These are phyloP conservation scores for Pythium chondricola DNA, from an alignment of 352 stramenopile species.

Conservation along the genomic window DNA sequence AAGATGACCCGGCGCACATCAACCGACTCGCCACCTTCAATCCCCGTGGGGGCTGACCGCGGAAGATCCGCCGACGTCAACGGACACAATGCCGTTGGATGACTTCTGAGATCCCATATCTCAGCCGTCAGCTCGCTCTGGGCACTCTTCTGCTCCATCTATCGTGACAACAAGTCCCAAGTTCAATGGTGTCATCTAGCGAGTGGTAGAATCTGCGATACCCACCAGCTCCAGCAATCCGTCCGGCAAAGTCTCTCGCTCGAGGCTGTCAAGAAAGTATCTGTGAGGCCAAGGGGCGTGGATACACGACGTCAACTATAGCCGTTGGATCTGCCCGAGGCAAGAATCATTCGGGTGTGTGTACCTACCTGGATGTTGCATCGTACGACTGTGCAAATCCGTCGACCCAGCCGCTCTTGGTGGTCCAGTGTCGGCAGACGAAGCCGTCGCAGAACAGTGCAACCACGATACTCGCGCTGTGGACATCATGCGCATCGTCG, in stretches of 20 bases:
- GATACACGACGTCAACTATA: background rate
- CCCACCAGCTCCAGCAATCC: conserved; percentile 53
- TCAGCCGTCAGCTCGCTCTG: conserved; percentile 8
- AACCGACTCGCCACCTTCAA: background rate
- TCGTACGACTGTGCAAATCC: conserved; percentile 72
- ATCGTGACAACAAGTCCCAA: too few species aligned
- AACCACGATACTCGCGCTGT: conserved; percentile 28
- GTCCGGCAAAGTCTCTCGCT: conserved; percentile 43
- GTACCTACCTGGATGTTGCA: conserved; percentile 43
- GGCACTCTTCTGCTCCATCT: conserved; percentile 8
- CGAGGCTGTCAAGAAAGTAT: conserved; percentile 59
- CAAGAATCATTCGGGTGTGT: too few species aligned
- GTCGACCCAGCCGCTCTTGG: conserved; percentile 42
- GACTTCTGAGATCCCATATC: conserved; percentile 18
- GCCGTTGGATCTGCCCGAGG: too few species aligned
- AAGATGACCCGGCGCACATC: conserved; percentile 9
- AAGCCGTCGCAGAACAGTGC: conserved; percentile 62
- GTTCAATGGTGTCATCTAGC: background rate
- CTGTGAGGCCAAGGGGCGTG: conserved; percentile 11
- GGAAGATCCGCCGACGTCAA: conserved; percentile 20
- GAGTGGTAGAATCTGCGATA: background rate
- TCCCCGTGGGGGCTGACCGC: background rate
- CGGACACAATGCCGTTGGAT: conserved; percentile 16
- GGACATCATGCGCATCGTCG: background rate
- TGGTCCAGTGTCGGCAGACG: conserved; percentile 57